Base-by-base conservation (phyloP, 768 basidiomycete genomes). In the Mycena vitilis region DNA sequence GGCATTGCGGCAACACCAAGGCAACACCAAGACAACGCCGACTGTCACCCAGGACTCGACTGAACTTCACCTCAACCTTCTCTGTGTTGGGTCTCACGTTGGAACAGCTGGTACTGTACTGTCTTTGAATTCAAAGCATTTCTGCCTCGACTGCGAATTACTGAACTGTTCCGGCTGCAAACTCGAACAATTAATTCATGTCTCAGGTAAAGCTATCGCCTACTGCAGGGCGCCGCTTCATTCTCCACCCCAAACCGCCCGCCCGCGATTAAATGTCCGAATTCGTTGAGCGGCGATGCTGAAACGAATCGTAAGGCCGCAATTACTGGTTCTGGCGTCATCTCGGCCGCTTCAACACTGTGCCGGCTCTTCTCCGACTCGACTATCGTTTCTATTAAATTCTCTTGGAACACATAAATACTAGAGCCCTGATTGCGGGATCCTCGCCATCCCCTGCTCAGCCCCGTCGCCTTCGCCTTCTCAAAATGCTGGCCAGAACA, bases 351-450 rank as follows among this genome's bases (percentile, higher is more conserved):
- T 60, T 34, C 34, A 51, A 38, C 51, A 60, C 38, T 51, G 3
- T 60, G 47, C 48, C 48, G 59, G 40, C 47, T 60, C 59, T 51
- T 60, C 47, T 38, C 37, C 59, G 59, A 36, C 16, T 12, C 16
- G 37, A 20, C 15, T 20, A 38, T 15, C 9, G 42, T 20, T 5
- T 34, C 45, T 36, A 54, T 53, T 49, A 18, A 12, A 49, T 25
- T 38, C 2, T 8, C 0, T 13, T 37, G 18, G 30, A 44, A 34
- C n/a, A 55, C 30, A 55, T 63, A 63, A 55, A 63, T 63, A 55
- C 52, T 16, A 13, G 25, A 10, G 10, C 12, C 9, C 52, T 49
- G 18, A 12, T 9, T 4, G 42, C 20, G 51, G 30, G 18, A 52
- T 44, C 22, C n/a, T 25, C 18, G 44, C 37, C 30, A 22, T 25